A percentile compares a stretch with the other conserved stretches of the same genome.
phyloP scores from a whole-genome alignment of 2,329 filamentous ascomycete genomes.

The Xylaria sp. region DNA sequence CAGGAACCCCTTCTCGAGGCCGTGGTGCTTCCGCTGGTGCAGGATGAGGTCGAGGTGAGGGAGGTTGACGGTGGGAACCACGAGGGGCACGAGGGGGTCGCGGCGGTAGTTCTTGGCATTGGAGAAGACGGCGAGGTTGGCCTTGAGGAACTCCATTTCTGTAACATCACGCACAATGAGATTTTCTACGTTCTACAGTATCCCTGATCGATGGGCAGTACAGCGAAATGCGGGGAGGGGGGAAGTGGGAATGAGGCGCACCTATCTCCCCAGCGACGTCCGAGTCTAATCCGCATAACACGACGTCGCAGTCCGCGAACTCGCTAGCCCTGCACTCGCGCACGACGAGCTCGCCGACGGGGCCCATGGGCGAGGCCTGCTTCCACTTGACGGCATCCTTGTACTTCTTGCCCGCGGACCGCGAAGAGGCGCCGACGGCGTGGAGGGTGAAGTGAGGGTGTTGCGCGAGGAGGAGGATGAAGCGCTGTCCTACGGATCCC shows the following conservation, averaged over 20 bases:
- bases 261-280: slow-evolving; percentile 92
- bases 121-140: slow-evolving; percentile 90
- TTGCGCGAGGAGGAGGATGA: slow-evolving; percentile 87
- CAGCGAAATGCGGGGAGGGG: background rate
- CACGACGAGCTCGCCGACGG: slow-evolving; percentile 80
- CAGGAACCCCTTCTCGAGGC: slow-evolving; percentile 83
- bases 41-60: slow-evolving; percentile 84
- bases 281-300: slow-evolving; percentile 91
- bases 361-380: slow-evolving; percentile 82
- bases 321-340: slow-evolving; percentile 82
- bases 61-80: slow-evolving; percentile 95
- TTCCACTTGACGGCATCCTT: slow-evolving; percentile 95
- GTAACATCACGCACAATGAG: background rate
- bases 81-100: slow-evolving; percentile 86
- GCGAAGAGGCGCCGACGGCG: slow-evolving; percentile 85
- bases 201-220: background rate
- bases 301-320: slow-evolving; percentile 88
- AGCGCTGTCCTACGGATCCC: slow-evolving; percentile 92
- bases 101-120: slow-evolving; percentile 98
- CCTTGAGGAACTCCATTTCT: slow-evolving; percentile 91
- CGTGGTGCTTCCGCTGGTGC: slow-evolving; percentile 78
- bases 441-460: slow-evolving; percentile 88
- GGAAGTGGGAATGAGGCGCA: slow-evolving; percentile 58
- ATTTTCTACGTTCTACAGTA: background rate
- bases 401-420: slow-evolving; percentile 92